Evolutionary conservation across 345 rosid species (phyloP).

Genomic region (Ceriops decandra): DNA sequence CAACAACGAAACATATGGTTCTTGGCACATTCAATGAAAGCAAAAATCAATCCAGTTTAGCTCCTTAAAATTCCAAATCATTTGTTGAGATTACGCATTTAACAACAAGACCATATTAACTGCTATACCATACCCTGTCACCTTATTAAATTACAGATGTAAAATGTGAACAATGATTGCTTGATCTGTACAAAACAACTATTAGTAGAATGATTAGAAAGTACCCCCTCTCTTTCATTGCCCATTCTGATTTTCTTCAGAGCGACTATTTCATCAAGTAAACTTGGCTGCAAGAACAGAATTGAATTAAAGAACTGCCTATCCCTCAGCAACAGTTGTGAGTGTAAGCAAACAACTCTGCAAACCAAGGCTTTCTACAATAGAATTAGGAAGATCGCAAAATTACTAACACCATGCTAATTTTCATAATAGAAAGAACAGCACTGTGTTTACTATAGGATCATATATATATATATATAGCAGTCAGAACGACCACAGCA

Average conservation of each 20-base stretch:
- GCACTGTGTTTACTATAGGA: too few species aligned
- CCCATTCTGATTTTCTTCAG: constrained; percentile 96
- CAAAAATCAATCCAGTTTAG: background rate
- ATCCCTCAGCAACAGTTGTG: background rate
- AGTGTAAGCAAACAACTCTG: too few species aligned
- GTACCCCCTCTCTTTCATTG: constrained; percentile 94
- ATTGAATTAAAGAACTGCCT: background rate
- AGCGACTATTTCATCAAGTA: constrained; percentile 96
- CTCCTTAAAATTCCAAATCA: background rate
- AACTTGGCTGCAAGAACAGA: constrained; percentile 65
- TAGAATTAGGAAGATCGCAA: background rate
- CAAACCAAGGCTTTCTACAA: background rate
- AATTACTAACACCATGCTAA: too few species aligned
- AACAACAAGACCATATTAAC: too few species aligned
- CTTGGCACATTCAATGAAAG: background rate
- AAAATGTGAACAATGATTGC: background rate
- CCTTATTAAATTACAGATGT: background rate
- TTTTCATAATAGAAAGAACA: too few species aligned
- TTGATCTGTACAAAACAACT: background rate
- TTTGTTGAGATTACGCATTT: too few species aligned
- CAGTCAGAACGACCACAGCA: too few species aligned
- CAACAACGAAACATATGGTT: background rate
- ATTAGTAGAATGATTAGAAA: constrained; percentile 10
- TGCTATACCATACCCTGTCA: too few species aligned
- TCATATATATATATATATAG: too few species aligned